Evolutionary conservation across 495 filamentous ascomycete species (phyloP).

Genomic region (Aspergillus olivimuriae): DNA sequence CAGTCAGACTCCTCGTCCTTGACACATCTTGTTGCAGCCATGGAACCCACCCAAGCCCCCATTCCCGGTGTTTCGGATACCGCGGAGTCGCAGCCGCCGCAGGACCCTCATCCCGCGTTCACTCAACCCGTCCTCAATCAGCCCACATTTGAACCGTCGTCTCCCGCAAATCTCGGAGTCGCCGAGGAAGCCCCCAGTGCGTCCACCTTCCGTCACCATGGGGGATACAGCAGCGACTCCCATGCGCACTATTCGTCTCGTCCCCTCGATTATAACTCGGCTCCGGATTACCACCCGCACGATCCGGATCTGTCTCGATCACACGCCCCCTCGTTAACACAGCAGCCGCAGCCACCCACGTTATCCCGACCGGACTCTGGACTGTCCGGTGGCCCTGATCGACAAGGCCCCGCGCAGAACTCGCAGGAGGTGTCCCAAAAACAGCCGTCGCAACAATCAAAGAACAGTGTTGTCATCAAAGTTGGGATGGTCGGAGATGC

Average conservation of each 20-base stretch:
- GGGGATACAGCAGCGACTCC: constrained; percentile 40
- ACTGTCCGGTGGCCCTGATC: constrained; percentile 40
- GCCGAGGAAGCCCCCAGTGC: constrained; percentile 28
- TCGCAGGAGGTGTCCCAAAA: constrained; percentile 40
- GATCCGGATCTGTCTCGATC: constrained; percentile 38
- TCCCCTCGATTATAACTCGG: constrained; percentile 37
- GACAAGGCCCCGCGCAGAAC: constrained; percentile 31
- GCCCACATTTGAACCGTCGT: constrained; percentile 15
- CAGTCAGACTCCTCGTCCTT: neutral
- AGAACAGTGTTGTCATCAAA: constrained; percentile 95
- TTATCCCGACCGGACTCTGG: constrained; percentile 47
- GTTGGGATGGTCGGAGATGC: constrained; percentile 99
- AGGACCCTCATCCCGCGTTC: constrained; percentile 17
- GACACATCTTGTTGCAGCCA: too few species aligned
- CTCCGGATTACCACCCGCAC: constrained; percentile 35
- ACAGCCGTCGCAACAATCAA: constrained; percentile 40
- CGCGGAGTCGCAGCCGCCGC: constrained; percentile 16
- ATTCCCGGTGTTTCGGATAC: constrained; percentile 16
- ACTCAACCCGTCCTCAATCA: too few species aligned
- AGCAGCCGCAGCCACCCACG: constrained; percentile 37
- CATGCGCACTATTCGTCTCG: constrained; percentile 39
- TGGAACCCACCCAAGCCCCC: constrained; percentile 17
- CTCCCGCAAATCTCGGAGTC: constrained; percentile 21
- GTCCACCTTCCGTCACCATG: constrained; percentile 23
- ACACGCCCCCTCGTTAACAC: constrained; percentile 27